Conservation (phyloP, 2,329 filamentous ascomycete genomes). For the Fusarium camptoceras region DNA sequence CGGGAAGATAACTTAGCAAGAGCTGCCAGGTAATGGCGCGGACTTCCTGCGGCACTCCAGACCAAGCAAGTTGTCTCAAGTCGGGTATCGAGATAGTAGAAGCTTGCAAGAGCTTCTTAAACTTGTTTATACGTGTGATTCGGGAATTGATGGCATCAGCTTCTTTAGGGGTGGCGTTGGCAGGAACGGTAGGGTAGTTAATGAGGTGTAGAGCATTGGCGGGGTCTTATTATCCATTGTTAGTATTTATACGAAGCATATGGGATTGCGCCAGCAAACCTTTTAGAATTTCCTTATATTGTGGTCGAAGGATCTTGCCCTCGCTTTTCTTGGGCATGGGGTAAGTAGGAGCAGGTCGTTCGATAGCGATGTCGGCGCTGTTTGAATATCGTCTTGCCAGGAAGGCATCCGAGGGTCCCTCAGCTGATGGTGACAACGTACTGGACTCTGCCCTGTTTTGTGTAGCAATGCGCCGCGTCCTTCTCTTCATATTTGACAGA, state of each 20-base stretch:
- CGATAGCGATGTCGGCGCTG: conserved; percentile 94
- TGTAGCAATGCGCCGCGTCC: conserved; percentile 66
- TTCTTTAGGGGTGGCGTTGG: conserved; percentile 83
- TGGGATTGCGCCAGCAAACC: conserved; percentile 55
- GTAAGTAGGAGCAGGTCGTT: conserved; percentile 84
- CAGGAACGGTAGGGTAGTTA: conserved; percentile 80
- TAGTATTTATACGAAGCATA: conserved; percentile 11
- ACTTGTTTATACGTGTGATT: conserved; percentile 96
- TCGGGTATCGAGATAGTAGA: conserved; percentile 89
- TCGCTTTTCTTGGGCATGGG: conserved; percentile 90
- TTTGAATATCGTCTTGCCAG: conserved; percentile 75
- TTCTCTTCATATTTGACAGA: conserved; percentile 88
- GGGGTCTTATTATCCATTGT: conserved; percentile 65
- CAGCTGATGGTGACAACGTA: conserved; percentile 52
- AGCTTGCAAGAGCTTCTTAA: conserved; percentile 93
- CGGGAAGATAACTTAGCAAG: conserved; percentile 92
- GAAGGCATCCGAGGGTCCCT: conserved; percentile 53
- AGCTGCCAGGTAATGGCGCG: conserved; percentile 99
- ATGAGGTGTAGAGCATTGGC: conserved; percentile 96
- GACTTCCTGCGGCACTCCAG: conserved; percentile 92
- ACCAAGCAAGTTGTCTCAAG: conserved; percentile 89
- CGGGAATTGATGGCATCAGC: conserved; percentile 86
- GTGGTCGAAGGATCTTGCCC: conserved; percentile 93
- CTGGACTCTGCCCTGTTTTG: conserved; percentile 51
- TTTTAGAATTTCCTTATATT: conserved; percentile 95